Percentiles rank a stretch among this genome's conserved stretches.
Conservation (phyloP, 371 early-diverging fungal species). For the Zychaea mexicana region DNA sequence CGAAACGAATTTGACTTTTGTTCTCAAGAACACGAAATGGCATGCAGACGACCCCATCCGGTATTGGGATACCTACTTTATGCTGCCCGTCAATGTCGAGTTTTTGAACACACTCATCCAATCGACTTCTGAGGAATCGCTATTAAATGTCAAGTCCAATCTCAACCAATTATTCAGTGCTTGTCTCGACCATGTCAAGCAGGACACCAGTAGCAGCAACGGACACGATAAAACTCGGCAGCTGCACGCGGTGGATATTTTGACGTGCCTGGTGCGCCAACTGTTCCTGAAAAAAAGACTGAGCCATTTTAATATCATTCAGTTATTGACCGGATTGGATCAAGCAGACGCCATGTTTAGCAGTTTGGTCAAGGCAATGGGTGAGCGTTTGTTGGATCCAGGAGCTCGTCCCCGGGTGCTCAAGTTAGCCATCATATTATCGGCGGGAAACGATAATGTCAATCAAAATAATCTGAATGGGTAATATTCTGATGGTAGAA, state of each 20-base stretch:
- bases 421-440: constrained; percentile 44
- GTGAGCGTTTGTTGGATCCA: constrained; percentile 21
- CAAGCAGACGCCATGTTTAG: constrained; percentile 53
- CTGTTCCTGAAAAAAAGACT: constrained; percentile 54
- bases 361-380: constrained; percentile 36
- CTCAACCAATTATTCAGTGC: constrained; percentile 40
- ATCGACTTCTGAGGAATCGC: constrained; percentile 41
- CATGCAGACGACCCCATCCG: constrained; percentile 29
- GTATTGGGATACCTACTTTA: constrained; percentile 55
- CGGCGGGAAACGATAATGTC: constrained; percentile 60
- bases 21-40: too few species aligned
- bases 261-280: constrained; percentile 48
- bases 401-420: constrained; percentile 27
- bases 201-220: background rate
- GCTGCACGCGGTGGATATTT: constrained; percentile 27
- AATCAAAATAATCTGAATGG: constrained; percentile 62
- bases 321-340: constrained; percentile 52
- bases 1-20: too few species aligned
- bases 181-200: constrained; percentile 23
- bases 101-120: constrained; percentile 38
- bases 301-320: constrained; percentile 57
- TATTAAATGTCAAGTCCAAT: constrained; percentile 37
- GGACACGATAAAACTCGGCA: constrained; percentile 23
- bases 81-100: constrained; percentile 44
- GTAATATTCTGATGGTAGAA: constrained; percentile 5